Conservation (phyloP, 192 early-diverging fungal genomes). For the Podila minutissima region DNA sequence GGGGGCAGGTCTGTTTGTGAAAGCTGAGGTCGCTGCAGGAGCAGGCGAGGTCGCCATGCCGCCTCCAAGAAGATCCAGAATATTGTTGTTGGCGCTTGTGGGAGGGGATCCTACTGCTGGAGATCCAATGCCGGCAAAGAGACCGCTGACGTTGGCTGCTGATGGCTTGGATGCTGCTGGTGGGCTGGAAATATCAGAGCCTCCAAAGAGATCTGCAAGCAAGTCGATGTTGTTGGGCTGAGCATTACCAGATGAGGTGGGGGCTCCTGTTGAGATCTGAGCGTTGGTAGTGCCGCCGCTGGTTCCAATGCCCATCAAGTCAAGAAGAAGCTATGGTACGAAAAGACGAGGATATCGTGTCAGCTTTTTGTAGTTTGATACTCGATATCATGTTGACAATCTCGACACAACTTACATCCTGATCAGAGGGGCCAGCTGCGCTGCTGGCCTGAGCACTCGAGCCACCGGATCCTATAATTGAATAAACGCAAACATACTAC, state of each 20-base stretch:
- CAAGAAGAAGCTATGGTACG: constrained; percentile 61
- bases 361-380: constrained; percentile 14
- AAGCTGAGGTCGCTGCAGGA: constrained; percentile 31
- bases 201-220: constrained; percentile 84
- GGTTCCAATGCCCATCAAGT: constrained; percentile 75
- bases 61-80: constrained; percentile 47
- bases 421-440: constrained; percentile 58
- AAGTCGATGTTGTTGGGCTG: constrained; percentile 58
- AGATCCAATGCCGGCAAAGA: constrained; percentile 37
- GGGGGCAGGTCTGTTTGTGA: constrained; percentile 19
- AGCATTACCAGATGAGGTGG: constrained; percentile 27
- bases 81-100: constrained; percentile 25
- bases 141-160: constrained; percentile 29
- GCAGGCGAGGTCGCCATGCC: constrained; percentile 21
- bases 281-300: constrained; percentile 53
- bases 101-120: constrained; percentile 3
- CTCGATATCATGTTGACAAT: neutral
- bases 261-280: constrained; percentile 44
- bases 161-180: constrained; percentile 42
- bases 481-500: neutral
- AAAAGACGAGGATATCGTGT: neutral
- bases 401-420: constrained; percentile 51
- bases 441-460: constrained; percentile 16
- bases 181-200: constrained; percentile 55
- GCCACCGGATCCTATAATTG: constrained; percentile 30